Percentiles rank a stretch among this genome's conserved stretches.
Conservation (phyloP, 371 early-diverging fungal genomes). For the Dentiscutata heterogama region DNA sequence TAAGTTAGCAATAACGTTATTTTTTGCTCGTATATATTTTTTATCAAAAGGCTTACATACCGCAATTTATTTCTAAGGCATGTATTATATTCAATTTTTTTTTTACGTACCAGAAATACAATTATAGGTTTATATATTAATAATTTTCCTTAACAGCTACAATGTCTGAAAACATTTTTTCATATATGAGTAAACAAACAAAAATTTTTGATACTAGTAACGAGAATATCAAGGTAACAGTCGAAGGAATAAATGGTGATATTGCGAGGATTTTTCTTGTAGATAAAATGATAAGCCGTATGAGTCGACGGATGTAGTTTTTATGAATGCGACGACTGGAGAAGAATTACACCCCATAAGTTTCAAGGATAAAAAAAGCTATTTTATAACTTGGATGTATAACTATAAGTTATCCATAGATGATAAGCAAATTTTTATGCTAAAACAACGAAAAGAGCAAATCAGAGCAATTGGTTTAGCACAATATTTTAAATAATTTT, state of each 20-base stretch:
- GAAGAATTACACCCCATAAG: not conserved
- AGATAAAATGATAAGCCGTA: not conserved
- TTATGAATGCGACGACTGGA: not conserved
- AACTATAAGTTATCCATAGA: not conserved
- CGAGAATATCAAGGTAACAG: not conserved
- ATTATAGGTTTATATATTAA: not conserved
- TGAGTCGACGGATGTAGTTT: not conserved
- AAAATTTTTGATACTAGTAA: not conserved
- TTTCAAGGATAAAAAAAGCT: not conserved
- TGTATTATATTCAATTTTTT: too few species aligned
- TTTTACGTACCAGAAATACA: too few species aligned
- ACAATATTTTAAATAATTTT: too few species aligned
- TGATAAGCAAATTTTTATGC: not conserved
- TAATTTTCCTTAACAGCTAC: not conserved
- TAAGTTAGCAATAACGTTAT: too few species aligned
- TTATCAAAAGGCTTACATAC: not conserved
- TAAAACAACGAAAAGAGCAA: slow-evolving; percentile 6
- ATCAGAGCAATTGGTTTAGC: not conserved
- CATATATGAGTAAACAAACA: not conserved
- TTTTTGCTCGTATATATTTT: too few species aligned
- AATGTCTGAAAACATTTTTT: slow-evolving; percentile 3
- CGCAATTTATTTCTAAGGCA: not conserved
- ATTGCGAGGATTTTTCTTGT: not conserved
- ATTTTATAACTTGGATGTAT: slow-evolving; percentile 6
- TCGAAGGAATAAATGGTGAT: not conserved